Percentiles rank a stretch among this genome's conserved stretches.
These are phyloP conservation scores for Vanrija humicola DNA, from an alignment of 1,284 basidiomycete genomes.

Conservation along the genomic window DNA sequence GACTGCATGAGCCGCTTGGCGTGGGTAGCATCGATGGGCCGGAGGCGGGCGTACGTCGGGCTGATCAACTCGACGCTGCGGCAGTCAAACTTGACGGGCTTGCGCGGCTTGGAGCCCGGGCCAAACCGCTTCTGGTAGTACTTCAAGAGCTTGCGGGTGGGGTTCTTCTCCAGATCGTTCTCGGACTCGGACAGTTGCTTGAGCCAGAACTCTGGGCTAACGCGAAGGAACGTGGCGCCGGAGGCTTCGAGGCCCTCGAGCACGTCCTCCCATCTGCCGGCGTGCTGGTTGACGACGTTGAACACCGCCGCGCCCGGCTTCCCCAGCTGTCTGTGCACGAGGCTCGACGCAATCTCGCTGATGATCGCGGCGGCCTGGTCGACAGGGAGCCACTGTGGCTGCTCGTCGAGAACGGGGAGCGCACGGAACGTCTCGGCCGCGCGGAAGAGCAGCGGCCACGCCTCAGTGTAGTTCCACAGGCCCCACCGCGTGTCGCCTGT, in stretches of 20 bases:
- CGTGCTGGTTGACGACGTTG: conserved; percentile 61
- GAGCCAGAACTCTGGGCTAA: conserved; percentile 61
- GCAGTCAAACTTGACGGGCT: conserved; percentile 31
- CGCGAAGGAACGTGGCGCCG: conserved; percentile 69
- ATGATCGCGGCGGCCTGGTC: conserved; percentile 57
- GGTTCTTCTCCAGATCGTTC: conserved; percentile 52
- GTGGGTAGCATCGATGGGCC: conserved; percentile 18
- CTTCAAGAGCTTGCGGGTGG: conserved; percentile 54
- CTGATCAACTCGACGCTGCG: conserved; percentile 22
- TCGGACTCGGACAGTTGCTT: conserved; percentile 50
- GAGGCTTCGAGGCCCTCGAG: conserved; percentile 58
- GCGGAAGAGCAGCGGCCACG: conserved; percentile 51
- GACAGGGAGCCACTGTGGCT: conserved; percentile 59
- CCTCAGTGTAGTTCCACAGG: conserved; percentile 62
- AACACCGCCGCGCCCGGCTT: conserved; percentile 54
- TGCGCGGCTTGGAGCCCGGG: conserved; percentile 20
- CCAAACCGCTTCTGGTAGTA: conserved; percentile 36
- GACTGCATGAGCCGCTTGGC: too few relatives aligned
- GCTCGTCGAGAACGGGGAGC: conserved; percentile 54
- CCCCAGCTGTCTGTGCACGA: conserved; percentile 8
- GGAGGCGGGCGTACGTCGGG: conserved; percentile 22
- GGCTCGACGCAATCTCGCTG: conserved; percentile 51
- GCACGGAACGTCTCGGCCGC: conserved; percentile 51
- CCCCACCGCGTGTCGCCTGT: conserved; percentile 56
- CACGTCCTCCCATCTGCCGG: conserved; percentile 56